Conservation (phyloP, 306 rosid genomes). For the Quercus suber region DNA sequence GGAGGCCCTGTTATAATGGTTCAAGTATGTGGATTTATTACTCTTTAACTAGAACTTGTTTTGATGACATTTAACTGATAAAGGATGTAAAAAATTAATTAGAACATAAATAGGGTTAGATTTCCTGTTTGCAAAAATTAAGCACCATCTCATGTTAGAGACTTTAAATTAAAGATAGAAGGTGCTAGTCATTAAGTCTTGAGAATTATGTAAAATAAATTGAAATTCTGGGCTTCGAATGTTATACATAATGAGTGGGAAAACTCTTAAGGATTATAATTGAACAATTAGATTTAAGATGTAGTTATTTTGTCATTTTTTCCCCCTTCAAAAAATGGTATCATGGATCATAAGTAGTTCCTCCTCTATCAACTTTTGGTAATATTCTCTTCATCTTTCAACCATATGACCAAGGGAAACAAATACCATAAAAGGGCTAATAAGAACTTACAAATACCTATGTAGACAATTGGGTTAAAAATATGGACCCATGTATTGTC, state of each 20-base stretch:
- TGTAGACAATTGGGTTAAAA: not conserved
- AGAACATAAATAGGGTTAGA: not conserved
- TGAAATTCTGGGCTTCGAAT: not conserved
- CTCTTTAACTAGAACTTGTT: not conserved
- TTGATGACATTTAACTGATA: constrained; percentile 1
- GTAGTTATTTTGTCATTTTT: not conserved
- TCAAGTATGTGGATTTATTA: constrained; percentile 55
- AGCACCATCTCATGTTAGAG: not conserved
- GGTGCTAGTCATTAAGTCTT: not conserved
- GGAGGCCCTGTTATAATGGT: constrained; percentile 94
- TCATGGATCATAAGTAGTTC: not conserved
- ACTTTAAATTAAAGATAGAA: not conserved
- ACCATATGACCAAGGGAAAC: not conserved
- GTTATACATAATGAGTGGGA: not conserved
- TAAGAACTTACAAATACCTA: not conserved
- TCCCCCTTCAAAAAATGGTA: not conserved
- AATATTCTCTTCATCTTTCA: not conserved
- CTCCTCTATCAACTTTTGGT: not conserved
- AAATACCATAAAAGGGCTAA: not conserved
- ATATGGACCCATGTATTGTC: not conserved
- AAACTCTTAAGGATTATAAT: not conserved
- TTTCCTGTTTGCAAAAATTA: not conserved
- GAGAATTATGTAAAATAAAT: not conserved
- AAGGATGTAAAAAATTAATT: not conserved
- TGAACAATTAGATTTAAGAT: not conserved